Conservation (phyloP, 305 asterid genomes). For the Fraxinus greggii region DNA sequence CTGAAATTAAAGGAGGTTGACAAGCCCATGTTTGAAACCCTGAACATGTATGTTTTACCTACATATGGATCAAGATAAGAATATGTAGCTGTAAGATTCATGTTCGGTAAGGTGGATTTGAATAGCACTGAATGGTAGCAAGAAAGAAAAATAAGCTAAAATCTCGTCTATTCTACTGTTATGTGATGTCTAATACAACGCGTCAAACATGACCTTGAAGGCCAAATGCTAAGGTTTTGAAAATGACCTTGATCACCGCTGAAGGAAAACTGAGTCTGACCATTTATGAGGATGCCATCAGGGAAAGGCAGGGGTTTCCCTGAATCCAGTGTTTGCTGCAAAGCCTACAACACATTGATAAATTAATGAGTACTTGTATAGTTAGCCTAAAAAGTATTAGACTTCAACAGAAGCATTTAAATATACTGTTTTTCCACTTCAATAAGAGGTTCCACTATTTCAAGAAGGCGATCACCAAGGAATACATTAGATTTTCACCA, state of each 20-base stretch:
- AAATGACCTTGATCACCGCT: constrained; percentile 64
- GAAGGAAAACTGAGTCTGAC: constrained; percentile 56
- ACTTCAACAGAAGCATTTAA: not conserved
- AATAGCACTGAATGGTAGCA: not conserved
- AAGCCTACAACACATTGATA: constrained; percentile 44
- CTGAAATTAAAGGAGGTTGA: constrained; percentile 73
- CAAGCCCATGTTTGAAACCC: constrained; percentile 76
- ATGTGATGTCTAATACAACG: not conserved
- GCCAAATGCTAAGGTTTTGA: not conserved
- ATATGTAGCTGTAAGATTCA: not conserved
- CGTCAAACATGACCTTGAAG: not conserved
- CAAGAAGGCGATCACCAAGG: not conserved
- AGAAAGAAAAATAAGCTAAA: not conserved
- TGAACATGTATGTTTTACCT: constrained; percentile 87
- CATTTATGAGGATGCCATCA: constrained; percentile 73
- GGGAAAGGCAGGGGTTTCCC: constrained; percentile 73
- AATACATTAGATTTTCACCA: not conserved
- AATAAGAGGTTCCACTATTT: not conserved
- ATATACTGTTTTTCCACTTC: not conserved
- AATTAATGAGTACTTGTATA: not conserved
- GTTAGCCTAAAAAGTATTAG: not conserved
- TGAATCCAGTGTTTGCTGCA: constrained; percentile 67
- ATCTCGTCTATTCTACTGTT: not conserved
- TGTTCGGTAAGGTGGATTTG: not conserved
- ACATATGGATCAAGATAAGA: constrained; percentile 22